Conservation (phyloP, 78 protist species). For the Chrysochromulina tobinii region DNA sequence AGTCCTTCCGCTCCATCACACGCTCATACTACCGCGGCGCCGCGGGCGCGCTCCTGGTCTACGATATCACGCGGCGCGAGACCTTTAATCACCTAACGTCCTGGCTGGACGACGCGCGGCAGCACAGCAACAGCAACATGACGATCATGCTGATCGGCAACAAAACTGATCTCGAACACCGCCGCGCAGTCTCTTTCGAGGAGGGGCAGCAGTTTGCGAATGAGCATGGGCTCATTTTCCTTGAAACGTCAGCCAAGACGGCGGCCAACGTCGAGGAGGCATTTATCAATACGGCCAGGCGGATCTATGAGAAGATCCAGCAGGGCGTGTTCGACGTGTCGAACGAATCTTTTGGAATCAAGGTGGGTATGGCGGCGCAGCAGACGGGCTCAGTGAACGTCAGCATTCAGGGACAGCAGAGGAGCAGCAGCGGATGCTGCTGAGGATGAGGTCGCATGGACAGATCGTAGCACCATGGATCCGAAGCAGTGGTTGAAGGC, state of each 20-base stretch:
- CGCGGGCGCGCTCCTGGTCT: constrained; percentile 71
- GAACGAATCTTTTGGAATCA: constrained; percentile 60
- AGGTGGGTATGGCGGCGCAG: constrained; percentile 47
- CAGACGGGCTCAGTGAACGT: neutral
- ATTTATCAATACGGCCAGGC: constrained; percentile 38
- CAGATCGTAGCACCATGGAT: too few species aligned
- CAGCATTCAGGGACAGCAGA: neutral
- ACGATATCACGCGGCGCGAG: constrained; percentile 79
- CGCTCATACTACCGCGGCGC: constrained; percentile 98
- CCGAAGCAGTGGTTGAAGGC: too few species aligned
- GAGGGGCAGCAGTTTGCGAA: constrained; percentile 93
- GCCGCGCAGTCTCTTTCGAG: constrained; percentile 73
- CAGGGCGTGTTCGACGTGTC: constrained; percentile 53
- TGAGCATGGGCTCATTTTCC: constrained; percentile 88
- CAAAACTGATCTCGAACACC: constrained; percentile 89
- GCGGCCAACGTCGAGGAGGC: constrained; percentile 93
- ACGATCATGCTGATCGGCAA: constrained; percentile 96
- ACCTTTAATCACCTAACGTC: constrained; percentile 91
- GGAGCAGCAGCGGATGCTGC: too few species aligned
- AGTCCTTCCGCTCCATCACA: constrained; percentile 96
- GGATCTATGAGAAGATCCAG: constrained; percentile 48
- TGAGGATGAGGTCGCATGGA: too few species aligned
- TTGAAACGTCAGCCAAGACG: constrained; percentile 97
- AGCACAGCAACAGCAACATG: constrained; percentile 81
- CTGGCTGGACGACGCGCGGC: constrained; percentile 90